These are phyloP conservation scores for Inosperma sp. DNA, from an alignment of 768 basidiomycete genomes.

Conservation along the genomic window DNA sequence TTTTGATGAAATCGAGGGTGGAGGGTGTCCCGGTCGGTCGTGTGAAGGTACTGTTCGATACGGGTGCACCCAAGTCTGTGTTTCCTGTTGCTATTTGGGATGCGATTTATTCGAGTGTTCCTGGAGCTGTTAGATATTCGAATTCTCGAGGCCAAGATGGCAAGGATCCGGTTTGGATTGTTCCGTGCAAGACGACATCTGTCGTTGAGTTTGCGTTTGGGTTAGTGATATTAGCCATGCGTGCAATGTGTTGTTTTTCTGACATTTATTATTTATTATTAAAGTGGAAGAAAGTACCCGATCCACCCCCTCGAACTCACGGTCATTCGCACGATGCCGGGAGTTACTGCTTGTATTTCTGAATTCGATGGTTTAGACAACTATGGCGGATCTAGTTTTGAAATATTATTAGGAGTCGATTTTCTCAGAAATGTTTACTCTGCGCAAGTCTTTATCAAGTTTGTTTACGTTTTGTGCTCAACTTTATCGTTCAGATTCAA, in stretches of 20 bases:
- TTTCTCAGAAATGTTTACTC: constrained; percentile 46
- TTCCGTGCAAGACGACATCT: constrained; percentile 34
- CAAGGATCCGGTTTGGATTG: constrained; percentile 31
- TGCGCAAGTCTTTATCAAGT: constrained; percentile 29
- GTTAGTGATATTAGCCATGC: too few relatives aligned
- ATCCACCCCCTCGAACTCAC: constrained; percentile 44
- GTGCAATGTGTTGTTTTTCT: constrained; percentile 12
- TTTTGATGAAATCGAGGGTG: constrained; percentile 28
- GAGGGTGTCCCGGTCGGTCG: constrained; percentile 27
- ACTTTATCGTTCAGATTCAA: constrained; percentile 34
- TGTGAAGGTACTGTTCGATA: constrained; percentile 38
- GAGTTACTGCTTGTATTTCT: constrained; percentile 35
- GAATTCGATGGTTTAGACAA: constrained; percentile 29
- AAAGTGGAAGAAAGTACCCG: constrained; percentile 32
- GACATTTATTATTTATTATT: constrained; percentile 1
- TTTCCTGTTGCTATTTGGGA: constrained; percentile 32
- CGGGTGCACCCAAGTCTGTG: constrained; percentile 38
- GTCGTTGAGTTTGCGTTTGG: constrained; percentile 37
- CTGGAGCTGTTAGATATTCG: constrained; percentile 30
- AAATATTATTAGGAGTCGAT: constrained; percentile 39
- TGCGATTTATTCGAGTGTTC: constrained; percentile 37
- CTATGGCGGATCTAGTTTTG: constrained; percentile 26
- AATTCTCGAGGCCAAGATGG: too few relatives aligned
- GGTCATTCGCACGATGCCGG: constrained; percentile 19
- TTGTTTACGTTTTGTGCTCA: too few relatives aligned